These are phyloP conservation scores for Trichosanthes cucumerina DNA, from an alignment of 306 rosid species.

Conservation along the genomic window DNA sequence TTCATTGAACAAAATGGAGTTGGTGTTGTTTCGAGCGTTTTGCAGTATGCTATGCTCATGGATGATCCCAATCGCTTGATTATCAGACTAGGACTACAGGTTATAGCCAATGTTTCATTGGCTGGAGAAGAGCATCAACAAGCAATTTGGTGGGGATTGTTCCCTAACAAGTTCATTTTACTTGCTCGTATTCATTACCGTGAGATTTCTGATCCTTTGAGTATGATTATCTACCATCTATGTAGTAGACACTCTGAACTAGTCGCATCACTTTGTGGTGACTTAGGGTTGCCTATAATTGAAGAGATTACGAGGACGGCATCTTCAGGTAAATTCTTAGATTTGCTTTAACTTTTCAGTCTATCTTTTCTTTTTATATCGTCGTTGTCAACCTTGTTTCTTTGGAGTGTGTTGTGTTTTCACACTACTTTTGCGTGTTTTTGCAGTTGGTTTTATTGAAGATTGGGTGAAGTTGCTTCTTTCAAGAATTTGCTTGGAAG, in stretches of 20 bases:
- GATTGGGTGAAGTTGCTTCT: constrained; percentile 46
- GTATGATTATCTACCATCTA: constrained; percentile 54
- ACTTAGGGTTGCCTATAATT: constrained; percentile 34
- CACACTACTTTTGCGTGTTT: neutral
- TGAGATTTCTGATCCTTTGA: constrained; percentile 54
- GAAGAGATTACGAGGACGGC: constrained; percentile 45
- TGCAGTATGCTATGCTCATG: constrained; percentile 24
- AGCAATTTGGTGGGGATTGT: constrained; percentile 44
- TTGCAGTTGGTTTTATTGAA: constrained; percentile 54
- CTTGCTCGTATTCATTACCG: constrained; percentile 30
- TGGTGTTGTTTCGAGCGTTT: constrained; percentile 24
- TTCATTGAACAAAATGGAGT: constrained; percentile 51
- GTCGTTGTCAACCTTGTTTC: neutral
- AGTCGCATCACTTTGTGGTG: constrained; percentile 25
- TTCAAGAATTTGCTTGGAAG: constrained; percentile 56
- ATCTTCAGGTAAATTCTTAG: constrained; percentile 32
- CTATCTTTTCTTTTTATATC: neutral
- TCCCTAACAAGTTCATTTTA: constrained; percentile 27
- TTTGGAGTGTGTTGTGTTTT: neutral
- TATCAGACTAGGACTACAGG: constrained; percentile 54
- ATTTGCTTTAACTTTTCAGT: neutral
- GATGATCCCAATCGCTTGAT: constrained; percentile 23
- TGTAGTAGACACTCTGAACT: constrained; percentile 42
- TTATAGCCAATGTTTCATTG: constrained; percentile 65
- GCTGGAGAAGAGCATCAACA: constrained; percentile 55